These are phyloP conservation scores for Diaporthe ilicicola DNA, from an alignment of 2,329 filamentous ascomycete species.

Conservation along the genomic window DNA sequence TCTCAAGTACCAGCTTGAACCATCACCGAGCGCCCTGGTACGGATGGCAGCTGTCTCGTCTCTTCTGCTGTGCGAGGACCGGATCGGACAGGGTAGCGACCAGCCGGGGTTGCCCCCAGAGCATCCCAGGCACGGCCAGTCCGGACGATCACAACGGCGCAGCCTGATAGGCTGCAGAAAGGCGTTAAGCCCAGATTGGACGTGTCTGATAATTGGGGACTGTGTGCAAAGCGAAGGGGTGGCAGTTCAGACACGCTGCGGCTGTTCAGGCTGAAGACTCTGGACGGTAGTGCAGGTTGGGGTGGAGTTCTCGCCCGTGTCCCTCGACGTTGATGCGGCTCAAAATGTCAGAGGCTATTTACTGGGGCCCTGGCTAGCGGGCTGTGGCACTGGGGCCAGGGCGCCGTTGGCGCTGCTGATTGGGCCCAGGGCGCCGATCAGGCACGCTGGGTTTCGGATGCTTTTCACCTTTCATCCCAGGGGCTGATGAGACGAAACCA, in stretches of 20 bases:
- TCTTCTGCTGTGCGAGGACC: neutral
- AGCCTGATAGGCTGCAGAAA: conserved; percentile 15
- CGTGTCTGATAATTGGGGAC: conserved; percentile 12
- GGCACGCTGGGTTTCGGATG: conserved; percentile 49
- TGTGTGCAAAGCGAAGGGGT: neutral
- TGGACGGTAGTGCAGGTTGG: conserved; percentile 14
- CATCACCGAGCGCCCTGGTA: neutral
- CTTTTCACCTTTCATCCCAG: conserved; percentile 33
- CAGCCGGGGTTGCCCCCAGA: conserved; percentile 13
- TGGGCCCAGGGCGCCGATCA: conserved; percentile 38
- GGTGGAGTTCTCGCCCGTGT: conserved; percentile 1
- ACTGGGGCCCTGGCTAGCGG: conserved; percentile 33
- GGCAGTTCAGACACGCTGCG: neutral
- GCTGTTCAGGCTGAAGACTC: neutral
- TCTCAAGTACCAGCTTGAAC: conserved; percentile 21
- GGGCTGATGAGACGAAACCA: conserved; percentile 50
- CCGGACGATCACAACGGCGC: conserved; percentile 9
- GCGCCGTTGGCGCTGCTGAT: neutral
- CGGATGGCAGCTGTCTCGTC: conserved; percentile 28
- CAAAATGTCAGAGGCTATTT: conserved; percentile 38
- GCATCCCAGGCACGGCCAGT: conserved; percentile 10
- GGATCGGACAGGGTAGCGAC: conserved; percentile 13
- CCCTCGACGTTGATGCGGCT: conserved; percentile 40
- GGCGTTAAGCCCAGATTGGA: neutral
- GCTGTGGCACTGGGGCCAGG: conserved; percentile 38